Evolutionary conservation across 2,329 filamentous ascomycete species (phyloP).

Genomic region (Didymella arachidicola): DNA sequence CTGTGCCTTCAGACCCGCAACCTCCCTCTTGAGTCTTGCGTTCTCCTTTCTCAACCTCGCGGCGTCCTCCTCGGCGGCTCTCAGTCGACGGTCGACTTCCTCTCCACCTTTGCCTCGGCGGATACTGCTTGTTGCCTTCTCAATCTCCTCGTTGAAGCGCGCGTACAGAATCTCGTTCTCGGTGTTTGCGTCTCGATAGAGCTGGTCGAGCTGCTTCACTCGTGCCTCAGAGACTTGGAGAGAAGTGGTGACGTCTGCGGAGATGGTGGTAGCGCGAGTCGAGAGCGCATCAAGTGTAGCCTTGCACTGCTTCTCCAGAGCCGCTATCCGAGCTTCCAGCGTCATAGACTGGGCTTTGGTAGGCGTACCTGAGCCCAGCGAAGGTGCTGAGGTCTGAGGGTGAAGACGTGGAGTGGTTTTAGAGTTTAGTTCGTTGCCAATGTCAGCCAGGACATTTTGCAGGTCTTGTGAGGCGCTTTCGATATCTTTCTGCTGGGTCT

Average conservation of each 20-base stretch:
- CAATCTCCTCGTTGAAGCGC: constrained; percentile 89
- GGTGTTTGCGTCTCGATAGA: constrained; percentile 85
- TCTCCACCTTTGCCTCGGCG: constrained; percentile 79
- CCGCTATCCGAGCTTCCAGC: constrained; percentile 65
- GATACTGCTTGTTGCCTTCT: constrained; percentile 76
- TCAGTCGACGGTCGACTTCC: constrained; percentile 74
- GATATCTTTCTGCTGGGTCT: constrained; percentile 79
- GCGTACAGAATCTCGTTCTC: constrained; percentile 95
- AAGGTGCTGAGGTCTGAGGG: constrained; percentile 41
- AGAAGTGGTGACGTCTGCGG: constrained; percentile 74
- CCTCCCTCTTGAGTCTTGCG: constrained; percentile 79
- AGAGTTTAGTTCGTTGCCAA: constrained; percentile 77
- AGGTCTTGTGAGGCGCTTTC: constrained; percentile 73
- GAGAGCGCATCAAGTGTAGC: constrained; percentile 46
- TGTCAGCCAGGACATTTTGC: constrained; percentile 78
- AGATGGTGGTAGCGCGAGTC: constrained; percentile 58
- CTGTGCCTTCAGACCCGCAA: constrained; percentile 68
- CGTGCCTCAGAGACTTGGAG: constrained; percentile 79
- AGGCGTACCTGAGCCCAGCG: constrained; percentile 27
- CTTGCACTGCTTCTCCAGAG: constrained; percentile 73
- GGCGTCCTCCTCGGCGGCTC: constrained; percentile 78
- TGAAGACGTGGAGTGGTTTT: constrained; percentile 43
- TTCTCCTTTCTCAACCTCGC: constrained; percentile 85
- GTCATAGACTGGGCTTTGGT: constrained; percentile 31
- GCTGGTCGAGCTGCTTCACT: constrained; percentile 81